Evolutionary conservation across 192 early-diverging fungal species (phyloP), one percentile per base, ranked within the genome.

Genomic region (Coemansia sp.): DNA sequence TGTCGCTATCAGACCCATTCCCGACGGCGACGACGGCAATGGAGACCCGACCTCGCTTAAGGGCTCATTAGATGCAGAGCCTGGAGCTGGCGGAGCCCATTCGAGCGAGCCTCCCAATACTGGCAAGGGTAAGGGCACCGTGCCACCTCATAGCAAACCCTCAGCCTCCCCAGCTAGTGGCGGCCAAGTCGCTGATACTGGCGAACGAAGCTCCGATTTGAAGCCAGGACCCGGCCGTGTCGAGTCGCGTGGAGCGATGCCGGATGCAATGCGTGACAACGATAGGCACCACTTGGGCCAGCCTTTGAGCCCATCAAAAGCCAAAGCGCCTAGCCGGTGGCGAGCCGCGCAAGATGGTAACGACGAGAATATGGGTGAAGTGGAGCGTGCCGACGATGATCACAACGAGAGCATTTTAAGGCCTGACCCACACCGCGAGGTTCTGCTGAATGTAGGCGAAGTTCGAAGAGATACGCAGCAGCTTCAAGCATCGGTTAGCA

Each of bases 381-480:
- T 31, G 31, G 62, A 63, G 20, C 62, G 63, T 35, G 46, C 40
- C 9, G 51, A 56, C 36, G 51, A 36, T 11, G 63, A 62, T 28
- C 53, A 60, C 11, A 59, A 48, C 16, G 76, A 69, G 18, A 42
- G 35, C 6, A 35, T 26, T 14, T 58, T 75, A 26, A 39, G 53
- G 51, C 60, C 73, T 3, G 74, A 71, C 37, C 56, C 70, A 6
- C 61, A 61, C 20, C 63, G 68, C 58, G 82, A 79, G 39, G 67
- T 84, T 9, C 34, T 79, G 21, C 28, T 79, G 40, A 70, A 70
- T 28, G 77, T 84, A 2, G 74, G 72, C 62, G 82, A 84, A 56
- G 63, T 84, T 60, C 62, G 74, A 56, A 58, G 42, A 33, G 74
- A 79, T 46, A 62, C 67, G 31, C 66, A 76, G 66, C 74, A 69